Evolutionary conservation across 2,329 filamentous ascomycete genomes (phyloP), one percentile per base, ranked within the genome.

Genomic region (Hymenoscyphus fraxineus): DNA sequence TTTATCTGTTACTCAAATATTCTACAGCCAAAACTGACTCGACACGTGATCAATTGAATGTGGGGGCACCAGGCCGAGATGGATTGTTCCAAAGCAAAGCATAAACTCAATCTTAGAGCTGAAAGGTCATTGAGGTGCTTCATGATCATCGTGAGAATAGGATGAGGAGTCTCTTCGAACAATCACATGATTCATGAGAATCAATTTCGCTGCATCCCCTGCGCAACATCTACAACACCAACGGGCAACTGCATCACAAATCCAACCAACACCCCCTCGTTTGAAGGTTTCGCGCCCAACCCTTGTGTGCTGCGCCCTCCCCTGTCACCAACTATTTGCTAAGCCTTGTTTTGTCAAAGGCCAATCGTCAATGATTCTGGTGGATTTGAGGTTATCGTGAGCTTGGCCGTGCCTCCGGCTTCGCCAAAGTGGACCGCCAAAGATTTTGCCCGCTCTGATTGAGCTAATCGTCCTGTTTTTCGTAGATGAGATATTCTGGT

Each of bases 281-380:
- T 10, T 19, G 12, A 51, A 51, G 10, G 22, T 51, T 22, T 51
- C n/a, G 7, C 6, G 44, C 22, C 22, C n/a, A 12, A 51, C 35
- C 4, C 16, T 51, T n/a, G 12, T 51, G 44, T 51, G 44, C 44
- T 27, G 3, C n/a, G 44, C 44, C 22, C n/a, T n/a, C n/a, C n/a
- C 44, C 7, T 3, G 22, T 12, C n/a, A 22, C 44, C 41, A n/a
- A 16, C 41, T 47, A n/a, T 16, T 41, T 41, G 40, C 15, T 51
- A 12, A 51, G 9, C n/a, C 44, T 19, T 19, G 44, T 51, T 63
- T 60, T 38, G 64, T 65, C 3, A 57, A 22, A 6, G 54, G 47
- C 44, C 38, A 47, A 38, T 82, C 78, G 12, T 73, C 72, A 16
- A 16, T 13, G 16, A 35, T n/a, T 32, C 15, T 27, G 27, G 55